Evolutionary conservation across 805 yeast genomes (phyloP), one percentile per base, ranked within the genome.

Genomic region (Babjeviella inositovora): DNA sequence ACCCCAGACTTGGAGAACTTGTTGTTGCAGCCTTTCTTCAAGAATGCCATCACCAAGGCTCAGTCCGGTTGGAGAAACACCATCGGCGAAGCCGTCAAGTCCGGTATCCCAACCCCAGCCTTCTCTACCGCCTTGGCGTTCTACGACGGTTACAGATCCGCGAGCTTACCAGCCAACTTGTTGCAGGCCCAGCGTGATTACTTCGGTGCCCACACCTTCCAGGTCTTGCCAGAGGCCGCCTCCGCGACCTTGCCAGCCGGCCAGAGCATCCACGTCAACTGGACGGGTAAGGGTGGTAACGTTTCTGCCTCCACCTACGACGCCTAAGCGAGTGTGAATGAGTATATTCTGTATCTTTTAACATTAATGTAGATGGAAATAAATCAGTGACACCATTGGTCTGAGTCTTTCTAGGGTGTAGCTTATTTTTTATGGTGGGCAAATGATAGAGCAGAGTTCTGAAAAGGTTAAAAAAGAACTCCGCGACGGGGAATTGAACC

Each of bases 171-270:
- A 49, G 98, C 98, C 38, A 87, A 87, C 76, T 69, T 87, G 59
- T 67, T 87, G 53, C 98, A 87, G 67, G 98, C 97, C 46, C 98
- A 87, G 71, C 82, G 98, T 70, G 98, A 87, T 57, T 87, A 84
- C 81, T 87, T 87, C 47, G 98, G 98, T 62, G 97, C 98, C 37
- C 98, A 87, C 71, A 90, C 98, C 47, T 87, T 90, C 84, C 70
- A 70, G 56, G 92, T 90, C 35, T 64, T 84, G 50, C 93, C 93
- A 41, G 90, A 87, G 56, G 53, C 42, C 42, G 94, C 82, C 41
- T 63, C 68, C 47, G 82, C 60, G 25, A 57, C 57, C 49, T 67
- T 79, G 58, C 87, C 90, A 61, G 71, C 57, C 37, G 90, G 67
- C 44, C 59, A 69, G 38, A 72, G 75, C 63, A 76, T 87, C 56